Evolutionary conservation across 345 rosid genomes (phyloP), one percentile per base, ranked within the genome.

Genomic region (Clausena lansium): DNA sequence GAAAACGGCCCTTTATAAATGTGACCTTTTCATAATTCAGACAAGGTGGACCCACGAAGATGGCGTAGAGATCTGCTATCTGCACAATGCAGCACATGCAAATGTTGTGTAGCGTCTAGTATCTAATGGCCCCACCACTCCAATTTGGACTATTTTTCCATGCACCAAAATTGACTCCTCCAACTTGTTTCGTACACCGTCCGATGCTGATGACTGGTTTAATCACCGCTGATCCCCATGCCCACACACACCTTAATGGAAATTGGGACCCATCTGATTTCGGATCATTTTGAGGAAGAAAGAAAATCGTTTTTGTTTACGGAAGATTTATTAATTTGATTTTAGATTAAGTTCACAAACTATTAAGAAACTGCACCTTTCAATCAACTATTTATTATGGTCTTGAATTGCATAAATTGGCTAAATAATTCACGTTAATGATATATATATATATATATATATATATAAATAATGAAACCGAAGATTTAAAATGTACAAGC

Each of bases 11-110:
- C 72, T 61, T 57, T 57, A 54, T 38, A 27, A 9, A 75, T 45
- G 65, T 59, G 39, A 20, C 71, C 71, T 57, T 10, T 38, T 80
- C 67, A 86, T 82, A 66, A 80, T 82, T 76, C 33, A 70, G 84
- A 82, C 81, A 78, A 47, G 66, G 13, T 25, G 86, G 87, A 11
- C 89, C 89, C 84, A 77, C 17, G 66, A 84, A 86, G 89, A 86
- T 86, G 87, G 86, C 74, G 80, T 55, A 78, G 65, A 77, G 87
- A 86, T 86, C 39, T 67, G 87, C 71, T 80, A 73, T 78, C 72
- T 61, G 25, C 62, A 50, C 75, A 75, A 77, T 45, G 65, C 6
- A 20, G 80, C 86, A 81, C 85, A 83, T 86, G 88, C 83, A 77
- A 11, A 67, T 84, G 86, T 72, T 79, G 65, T 79, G 82, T 81